Conservation (phyloP, 805 yeast genomes). For the Schwanniomyces yamadae region DNA sequence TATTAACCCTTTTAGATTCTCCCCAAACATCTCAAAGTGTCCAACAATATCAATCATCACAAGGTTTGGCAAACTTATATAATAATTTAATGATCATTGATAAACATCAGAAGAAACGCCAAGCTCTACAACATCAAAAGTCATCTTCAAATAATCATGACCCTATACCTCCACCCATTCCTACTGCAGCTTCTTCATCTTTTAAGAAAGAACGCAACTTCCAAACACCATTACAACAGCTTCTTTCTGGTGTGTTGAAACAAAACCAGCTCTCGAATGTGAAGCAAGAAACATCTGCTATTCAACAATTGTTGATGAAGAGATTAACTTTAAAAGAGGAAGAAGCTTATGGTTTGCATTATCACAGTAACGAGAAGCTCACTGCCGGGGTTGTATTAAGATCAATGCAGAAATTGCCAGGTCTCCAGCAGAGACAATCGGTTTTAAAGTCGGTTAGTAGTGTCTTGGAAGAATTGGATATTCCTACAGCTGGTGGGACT, state of each 20-base stretch:
- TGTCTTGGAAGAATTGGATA: constrained; percentile 71
- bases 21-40: constrained; percentile 78
- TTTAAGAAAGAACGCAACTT: constrained; percentile 39
- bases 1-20: constrained; percentile 78
- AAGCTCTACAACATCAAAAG: constrained; percentile 36
- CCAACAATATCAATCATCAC: constrained; percentile 76
- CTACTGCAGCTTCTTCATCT: constrained; percentile 55
- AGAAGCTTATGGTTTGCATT: constrained; percentile 77
- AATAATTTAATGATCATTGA: constrained; percentile 72
- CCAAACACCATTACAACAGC: constrained; percentile 48
- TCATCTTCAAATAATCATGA: constrained; percentile 21
- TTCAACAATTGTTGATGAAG: constrained; percentile 48
- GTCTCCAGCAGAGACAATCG: constrained; percentile 58
- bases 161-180: constrained; percentile 60
- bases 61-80: constrained; percentile 85
- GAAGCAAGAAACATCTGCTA: constrained; percentile 37
- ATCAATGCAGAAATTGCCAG: constrained; percentile 53
- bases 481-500: constrained; percentile 58
- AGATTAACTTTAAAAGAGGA: constrained; percentile 74
- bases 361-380: constrained; percentile 66
- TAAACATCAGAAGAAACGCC: constrained; percentile 56
- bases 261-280: constrained; percentile 28
- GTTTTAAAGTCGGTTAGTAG: constrained; percentile 72
- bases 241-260: constrained; percentile 35
- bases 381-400: constrained; percentile 81